Evolutionary conservation across 495 filamentous ascomycete species (phyloP).

Genomic region (Chaetomium tenue): DNA sequence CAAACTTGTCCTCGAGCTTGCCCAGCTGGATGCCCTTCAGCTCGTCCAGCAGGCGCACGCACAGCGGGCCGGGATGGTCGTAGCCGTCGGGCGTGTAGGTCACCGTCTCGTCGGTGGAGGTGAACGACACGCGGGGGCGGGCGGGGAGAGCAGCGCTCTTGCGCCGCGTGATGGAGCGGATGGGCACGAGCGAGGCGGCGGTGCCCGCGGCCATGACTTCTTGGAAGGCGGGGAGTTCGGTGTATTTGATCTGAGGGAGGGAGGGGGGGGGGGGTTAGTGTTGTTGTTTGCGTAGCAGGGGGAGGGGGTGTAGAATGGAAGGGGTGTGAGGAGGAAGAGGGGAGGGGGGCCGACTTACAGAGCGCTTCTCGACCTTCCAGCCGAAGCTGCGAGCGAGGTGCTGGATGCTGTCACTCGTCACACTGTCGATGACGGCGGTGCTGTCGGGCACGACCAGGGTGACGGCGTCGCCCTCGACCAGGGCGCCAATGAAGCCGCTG

Average conservation of each 20-base stretch:
- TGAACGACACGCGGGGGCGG: slow-evolving; percentile 37
- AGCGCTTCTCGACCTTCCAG: slow-evolving; percentile 63
- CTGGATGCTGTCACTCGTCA: slow-evolving; percentile 69
- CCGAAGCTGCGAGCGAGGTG: slow-evolving; percentile 66
- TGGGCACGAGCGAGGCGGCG: slow-evolving; percentile 86
- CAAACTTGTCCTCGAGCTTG: slow-evolving; percentile 68
- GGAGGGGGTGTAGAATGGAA: too few relatives aligned
- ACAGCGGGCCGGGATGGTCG: slow-evolving; percentile 70
- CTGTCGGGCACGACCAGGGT: slow-evolving; percentile 78
- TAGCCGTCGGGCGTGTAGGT: slow-evolving; percentile 57
- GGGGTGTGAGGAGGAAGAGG: too few relatives aligned
- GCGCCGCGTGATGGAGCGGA: slow-evolving; percentile 78
- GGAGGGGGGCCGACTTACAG: slow-evolving; percentile 39
- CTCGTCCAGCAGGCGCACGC: slow-evolving; percentile 64
- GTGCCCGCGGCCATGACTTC: slow-evolving; percentile 93
- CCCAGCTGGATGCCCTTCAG: slow-evolving; percentile 85
- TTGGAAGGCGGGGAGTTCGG: slow-evolving; percentile 71
- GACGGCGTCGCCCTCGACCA: slow-evolving; percentile 55
- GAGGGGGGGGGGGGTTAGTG: too few relatives aligned
- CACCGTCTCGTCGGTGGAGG: slow-evolving; percentile 58
- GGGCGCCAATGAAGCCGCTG: slow-evolving; percentile 76
- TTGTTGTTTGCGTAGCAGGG: too few relatives aligned
- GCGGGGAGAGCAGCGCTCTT: slow-evolving; percentile 40
- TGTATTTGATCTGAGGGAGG: slow-evolving; percentile 61
- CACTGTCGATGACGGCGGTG: slow-evolving; percentile 75